A percentile compares a stretch with the other conserved stretches of the same genome.
Conservation (phyloP, 106 monocot genomes). For the Iris macrosiphon region DNA sequence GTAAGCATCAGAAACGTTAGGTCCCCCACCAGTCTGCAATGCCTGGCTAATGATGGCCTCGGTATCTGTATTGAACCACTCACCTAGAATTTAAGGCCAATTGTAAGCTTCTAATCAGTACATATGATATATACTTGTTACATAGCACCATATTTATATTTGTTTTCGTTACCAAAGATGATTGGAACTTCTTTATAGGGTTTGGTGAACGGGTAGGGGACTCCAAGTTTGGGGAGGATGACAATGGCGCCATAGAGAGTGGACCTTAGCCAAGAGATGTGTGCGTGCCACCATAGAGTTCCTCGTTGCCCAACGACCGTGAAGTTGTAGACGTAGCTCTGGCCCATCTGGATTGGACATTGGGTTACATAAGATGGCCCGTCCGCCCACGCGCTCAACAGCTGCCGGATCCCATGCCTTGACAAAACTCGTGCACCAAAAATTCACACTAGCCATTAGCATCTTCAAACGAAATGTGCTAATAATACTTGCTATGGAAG, state of each 20-base stretch:
- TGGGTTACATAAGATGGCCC: constrained; percentile 57
- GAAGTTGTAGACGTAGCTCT: constrained; percentile 44
- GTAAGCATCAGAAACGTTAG: constrained; percentile 52
- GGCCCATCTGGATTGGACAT: constrained; percentile 50
- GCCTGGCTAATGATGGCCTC: constrained; percentile 42
- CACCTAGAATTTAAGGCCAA: constrained; percentile 14
- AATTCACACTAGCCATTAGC: too few relatives aligned
- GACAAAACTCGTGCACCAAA: too few relatives aligned
- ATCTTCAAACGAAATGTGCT: too few relatives aligned
- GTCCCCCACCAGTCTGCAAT: constrained; percentile 36
- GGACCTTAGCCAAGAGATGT: constrained; percentile 46
- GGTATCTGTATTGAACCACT: constrained; percentile 42
- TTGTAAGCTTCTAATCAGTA: too few relatives aligned
- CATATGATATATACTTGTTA: too few relatives aligned
- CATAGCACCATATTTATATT: too few relatives aligned
- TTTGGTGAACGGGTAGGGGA: constrained; percentile 42
- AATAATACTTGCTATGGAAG: too few relatives aligned
- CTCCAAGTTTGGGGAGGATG: constrained; percentile 44
- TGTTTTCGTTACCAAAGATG: constrained; percentile 44
- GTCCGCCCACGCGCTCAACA: constrained; percentile 41
- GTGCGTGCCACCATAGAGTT: constrained; percentile 52
- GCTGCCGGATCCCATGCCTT: constrained; percentile 46
- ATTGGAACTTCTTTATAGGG: constrained; percentile 50
- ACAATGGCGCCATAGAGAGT: constrained; percentile 44
- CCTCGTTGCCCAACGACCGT: constrained; percentile 45